Evolutionary conservation across 2,329 filamentous ascomycete genomes (phyloP), one percentile per base, ranked within the genome.

Genomic region (Stagonosporopsis vannaccii): DNA sequence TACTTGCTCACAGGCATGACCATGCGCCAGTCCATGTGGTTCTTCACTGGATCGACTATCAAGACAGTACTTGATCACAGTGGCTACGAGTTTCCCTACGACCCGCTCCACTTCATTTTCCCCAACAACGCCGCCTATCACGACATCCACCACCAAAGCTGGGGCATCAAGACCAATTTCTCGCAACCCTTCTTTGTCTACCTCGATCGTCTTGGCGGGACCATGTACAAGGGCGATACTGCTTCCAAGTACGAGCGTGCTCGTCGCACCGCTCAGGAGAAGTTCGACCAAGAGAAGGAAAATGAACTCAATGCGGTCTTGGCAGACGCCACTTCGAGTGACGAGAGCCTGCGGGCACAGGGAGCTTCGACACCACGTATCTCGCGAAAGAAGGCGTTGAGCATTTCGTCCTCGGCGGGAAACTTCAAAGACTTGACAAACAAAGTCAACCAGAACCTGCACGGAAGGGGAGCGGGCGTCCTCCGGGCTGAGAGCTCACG

Each of bases 31-130:
- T 90, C 88, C 67, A 93, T 97, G 81, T 85, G 86, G 77, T 97
- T 97, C 81, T 98, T 97, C 77, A 88, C 89, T 46, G 85, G 87
- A 75, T 94, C 90, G 28, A 96, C 91, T 7, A 87, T 97, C 81
- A 99, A 99, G 82, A 98, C 95, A 0, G 92, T 98, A 23, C 93
- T 97, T 71, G 95, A 99, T 73, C 95, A 99, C 80, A 97, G 94
- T 77, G 95, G 95, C 62, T 99, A 98, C 73, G 84, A 87, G n/a
- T 88, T 99, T 59, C 95, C 95, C 1, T 98, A 90, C 87, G 95
- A 99, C 75, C 94, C 94, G 2, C 82, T 98, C 50, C 93, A 97
- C 82, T 88, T 90, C 72, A 83, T 98, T 59, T 96, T 93, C 40
- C 90, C 90, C 75, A 98, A 99, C 82, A 97, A 98, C 67, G 94